Percentiles rank a stretch among this genome's conserved stretches.
Evolutionary conservation across 495 filamentous ascomycete species (phyloP).

Genomic region (Clohesyomyces aquaticus): DNA sequence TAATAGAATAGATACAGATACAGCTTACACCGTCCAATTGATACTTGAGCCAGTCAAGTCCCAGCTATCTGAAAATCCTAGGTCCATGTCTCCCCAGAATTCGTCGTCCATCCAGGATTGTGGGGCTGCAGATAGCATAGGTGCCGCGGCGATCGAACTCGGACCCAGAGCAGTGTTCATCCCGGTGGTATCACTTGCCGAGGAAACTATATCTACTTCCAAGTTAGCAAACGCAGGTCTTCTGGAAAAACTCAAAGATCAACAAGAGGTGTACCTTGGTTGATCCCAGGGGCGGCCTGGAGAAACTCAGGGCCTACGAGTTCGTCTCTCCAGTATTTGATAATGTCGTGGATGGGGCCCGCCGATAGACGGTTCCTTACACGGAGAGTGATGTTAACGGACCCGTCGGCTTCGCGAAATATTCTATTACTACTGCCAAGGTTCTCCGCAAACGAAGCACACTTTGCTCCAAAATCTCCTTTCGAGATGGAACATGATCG

Average conservation of each 20-base stretch:
- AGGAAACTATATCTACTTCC: background rate
- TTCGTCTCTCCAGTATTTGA: constrained; percentile 14
- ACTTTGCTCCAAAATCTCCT: constrained; percentile 3
- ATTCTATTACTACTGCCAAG: constrained; percentile 4
- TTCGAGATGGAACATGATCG: constrained; percentile 12
- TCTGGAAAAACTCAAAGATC: background rate
- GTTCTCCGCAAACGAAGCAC: constrained; percentile 5
- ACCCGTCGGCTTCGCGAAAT: constrained; percentile 14
- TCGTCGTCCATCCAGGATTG: background rate
- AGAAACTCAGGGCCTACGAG: background rate
- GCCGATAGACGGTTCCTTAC: constrained; percentile 18
- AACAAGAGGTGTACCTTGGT: background rate
- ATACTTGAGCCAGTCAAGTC: background rate
- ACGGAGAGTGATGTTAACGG: constrained; percentile 13
- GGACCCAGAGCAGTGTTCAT: background rate
- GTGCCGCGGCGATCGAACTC: background rate
- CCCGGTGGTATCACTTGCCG: background rate
- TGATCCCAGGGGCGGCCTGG: background rate
- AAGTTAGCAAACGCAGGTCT: background rate
- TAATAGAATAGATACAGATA: background rate
- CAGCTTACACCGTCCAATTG: background rate
- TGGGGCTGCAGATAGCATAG: background rate
- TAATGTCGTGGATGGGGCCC: background rate
- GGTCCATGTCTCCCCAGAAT: background rate
- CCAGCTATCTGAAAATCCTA: background rate